Conservation (phyloP, 2,329 filamentous ascomycete species). For the Grosmannia clavigera region DNA sequence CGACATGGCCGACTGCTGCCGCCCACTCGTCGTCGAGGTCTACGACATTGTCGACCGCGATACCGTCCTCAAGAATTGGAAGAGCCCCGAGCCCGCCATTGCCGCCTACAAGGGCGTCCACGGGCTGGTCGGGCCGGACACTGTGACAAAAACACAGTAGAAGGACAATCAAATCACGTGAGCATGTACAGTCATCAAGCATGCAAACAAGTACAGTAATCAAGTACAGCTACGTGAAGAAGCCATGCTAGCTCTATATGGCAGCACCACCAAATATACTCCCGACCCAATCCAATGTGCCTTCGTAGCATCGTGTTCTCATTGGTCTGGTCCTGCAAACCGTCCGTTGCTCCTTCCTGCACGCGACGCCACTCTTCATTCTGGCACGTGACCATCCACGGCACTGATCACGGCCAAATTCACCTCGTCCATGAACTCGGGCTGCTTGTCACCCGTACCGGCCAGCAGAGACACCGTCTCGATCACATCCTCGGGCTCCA, state of each 20-base stretch:
- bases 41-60: constrained; percentile 20
- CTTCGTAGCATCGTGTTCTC: too few relatives aligned
- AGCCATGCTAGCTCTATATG: too few relatives aligned
- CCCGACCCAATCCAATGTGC: too few relatives aligned
- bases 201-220: too few relatives aligned
- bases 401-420: constrained; percentile 43
- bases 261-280: too few relatives aligned
- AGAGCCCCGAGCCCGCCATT: not conserved
- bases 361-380: not conserved
- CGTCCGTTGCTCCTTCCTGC: too few relatives aligned
- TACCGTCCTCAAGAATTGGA: not conserved
- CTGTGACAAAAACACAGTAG: too few relatives aligned
- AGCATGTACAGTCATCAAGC: too few relatives aligned
- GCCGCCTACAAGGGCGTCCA: constrained; percentile 3
- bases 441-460: constrained; percentile 23
- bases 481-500: constrained; percentile 82
- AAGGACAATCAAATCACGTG: too few relatives aligned
- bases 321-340: too few relatives aligned
- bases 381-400: constrained; percentile 40
- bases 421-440: constrained; percentile 32
- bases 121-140: not conserved
- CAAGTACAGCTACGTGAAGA: too few relatives aligned
- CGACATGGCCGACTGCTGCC: constrained; percentile 57
- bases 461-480: constrained; percentile 48
- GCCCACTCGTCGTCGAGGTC: constrained; percentile 63